Evolutionary conservation across 805 yeast genomes (phyloP), one percentile per base, ranked within the genome.

Genomic region (Yamadazyma phyllophila): DNA sequence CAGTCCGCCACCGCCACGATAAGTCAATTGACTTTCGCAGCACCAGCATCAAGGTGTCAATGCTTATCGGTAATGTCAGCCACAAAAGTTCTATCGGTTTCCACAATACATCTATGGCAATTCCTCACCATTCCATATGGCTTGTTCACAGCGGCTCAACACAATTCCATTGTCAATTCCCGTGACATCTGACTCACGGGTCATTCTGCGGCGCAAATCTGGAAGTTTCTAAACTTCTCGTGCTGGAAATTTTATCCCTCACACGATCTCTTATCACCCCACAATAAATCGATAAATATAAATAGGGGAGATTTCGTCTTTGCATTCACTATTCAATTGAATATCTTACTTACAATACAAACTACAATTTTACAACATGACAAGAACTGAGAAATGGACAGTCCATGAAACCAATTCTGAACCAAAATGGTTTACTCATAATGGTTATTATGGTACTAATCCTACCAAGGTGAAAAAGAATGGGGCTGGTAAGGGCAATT

Each of bases 401-500:
- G 75, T 72, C 31, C 85, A 81, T 59, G 89, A 84, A 66, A 62
- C 73, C 33, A 74, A 74, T 50, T 69, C 78, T 35, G 77, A 77
- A 47, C 79, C 89, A 44, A 82, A 79, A 60, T 88, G 79, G 79
- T 90, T 89, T 64, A 84, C 91, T 46, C 91, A 85, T 61, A 78
- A 79, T 57, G 96, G 96, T 14, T 76, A 77, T 58, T 64, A 65
- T 49, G 82, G 85, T 56, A 76, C 80, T 44, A 81, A 83, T 51
- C 96, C 96, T 45, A 82, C 81, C 59, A 79, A 81, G 57, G 79
- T 85, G 46, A 88, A 88, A 78, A 88, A 87, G 62, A 76, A 77
- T 47, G 97, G 97, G 41, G 85, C 84, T 29, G 97, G 97, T 39
- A 82, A 81, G 56, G 84, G 83, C 53, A 89, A 89, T 59, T 88